Base-by-base conservation (phyloP, 2,329 filamentous ascomycete genomes). In the Gremmenia infestans region DNA sequence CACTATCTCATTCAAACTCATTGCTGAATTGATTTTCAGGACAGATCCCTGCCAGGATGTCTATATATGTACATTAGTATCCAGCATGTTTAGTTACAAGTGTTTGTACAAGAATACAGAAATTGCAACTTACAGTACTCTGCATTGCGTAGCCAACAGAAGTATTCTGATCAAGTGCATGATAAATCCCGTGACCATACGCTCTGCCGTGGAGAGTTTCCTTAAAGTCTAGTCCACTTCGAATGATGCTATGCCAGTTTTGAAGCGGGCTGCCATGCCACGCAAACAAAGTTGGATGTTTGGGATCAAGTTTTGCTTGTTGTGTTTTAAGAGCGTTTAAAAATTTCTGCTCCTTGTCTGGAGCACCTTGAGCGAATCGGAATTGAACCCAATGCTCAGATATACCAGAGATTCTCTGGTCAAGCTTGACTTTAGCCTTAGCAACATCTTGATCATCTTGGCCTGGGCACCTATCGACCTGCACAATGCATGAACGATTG, bases 241-340 rank as follows among this genome's bases (percentile, higher is more conserved):
- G 83, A 60, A 96, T 83, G 64, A 97, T 96, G 64, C 86, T 88
- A 71, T 97, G 92, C 92, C 92, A 96, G 65, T 96, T 96, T 3
- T 71, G 62, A 3, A 96, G 61, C 0, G 74, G 70, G 65, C 89
- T 95, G 5, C 91, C 92, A 69, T 97, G 92, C 86, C 88, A 96
- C 0, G 89, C 90, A 65, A 96, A 91, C 1, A 96, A 71, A 0
- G 89, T 93, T 0, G 88, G 87, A 62, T 82, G 76, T 57, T 71
- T 61, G 47, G 76, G 63, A 1, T 67, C 58, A 4, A 65, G 43
- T 19, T 60, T 66, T 11, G 53, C 48, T 32, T 69, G 70, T 23
- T 78, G 76, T 5, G 72, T 67, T 39, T 76, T 74, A 2, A 94
- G 76, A 14, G 85, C 82, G 22, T 82, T 66, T 6, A 84, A 74